Conservation (phyloP, 1,284 basidiomycete genomes). For the Tilletiopsis washingtonensis region DNA sequence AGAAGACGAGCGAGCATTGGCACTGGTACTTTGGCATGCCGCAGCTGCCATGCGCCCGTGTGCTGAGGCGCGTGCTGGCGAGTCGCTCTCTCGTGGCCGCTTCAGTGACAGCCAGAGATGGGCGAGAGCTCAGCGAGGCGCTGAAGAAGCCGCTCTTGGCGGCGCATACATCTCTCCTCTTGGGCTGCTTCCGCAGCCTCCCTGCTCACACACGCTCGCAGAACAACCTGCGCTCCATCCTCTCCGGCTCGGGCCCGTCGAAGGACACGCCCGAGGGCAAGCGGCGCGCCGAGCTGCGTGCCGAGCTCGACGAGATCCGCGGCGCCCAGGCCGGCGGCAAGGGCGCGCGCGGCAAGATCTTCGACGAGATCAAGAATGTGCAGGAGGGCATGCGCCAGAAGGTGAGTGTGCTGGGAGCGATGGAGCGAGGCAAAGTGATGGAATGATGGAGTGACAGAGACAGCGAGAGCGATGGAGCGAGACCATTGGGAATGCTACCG, state of each 20-base stretch:
- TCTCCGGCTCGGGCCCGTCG: conserved; percentile 45
- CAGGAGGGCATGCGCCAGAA: conserved; percentile 78
- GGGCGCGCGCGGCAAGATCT: conserved; percentile 63
- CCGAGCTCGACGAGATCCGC: conserved; percentile 74
- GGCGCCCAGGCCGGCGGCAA: conserved; percentile 75
- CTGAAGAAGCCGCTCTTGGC: neutral
- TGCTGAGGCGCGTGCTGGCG: too few species aligned
- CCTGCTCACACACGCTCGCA: conserved; percentile 47
- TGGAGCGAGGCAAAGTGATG: too few species aligned
- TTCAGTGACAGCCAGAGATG: neutral
- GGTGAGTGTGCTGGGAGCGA: too few species aligned
- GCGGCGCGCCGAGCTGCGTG: conserved; percentile 63
- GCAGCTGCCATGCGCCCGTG: too few species aligned
- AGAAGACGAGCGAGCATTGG: too few species aligned
- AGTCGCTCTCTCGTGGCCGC: too few species aligned
- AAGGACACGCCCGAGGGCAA: conserved; percentile 56
- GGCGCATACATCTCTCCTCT: neutral
- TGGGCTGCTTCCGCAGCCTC: neutral
- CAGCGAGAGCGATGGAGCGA: too few species aligned
- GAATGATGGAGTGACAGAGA: too few species aligned
- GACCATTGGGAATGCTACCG: neutral
- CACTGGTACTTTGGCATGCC: too few species aligned
- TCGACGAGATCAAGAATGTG: conserved; percentile 73
- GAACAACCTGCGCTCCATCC: conserved; percentile 65
- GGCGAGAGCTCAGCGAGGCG: neutral